Percentiles rank a stretch among this genome's conserved stretches.
phyloP scores from a whole-genome alignment of 805 yeast genomes.

The Isabelozyma pseudorhagii region DNA sequence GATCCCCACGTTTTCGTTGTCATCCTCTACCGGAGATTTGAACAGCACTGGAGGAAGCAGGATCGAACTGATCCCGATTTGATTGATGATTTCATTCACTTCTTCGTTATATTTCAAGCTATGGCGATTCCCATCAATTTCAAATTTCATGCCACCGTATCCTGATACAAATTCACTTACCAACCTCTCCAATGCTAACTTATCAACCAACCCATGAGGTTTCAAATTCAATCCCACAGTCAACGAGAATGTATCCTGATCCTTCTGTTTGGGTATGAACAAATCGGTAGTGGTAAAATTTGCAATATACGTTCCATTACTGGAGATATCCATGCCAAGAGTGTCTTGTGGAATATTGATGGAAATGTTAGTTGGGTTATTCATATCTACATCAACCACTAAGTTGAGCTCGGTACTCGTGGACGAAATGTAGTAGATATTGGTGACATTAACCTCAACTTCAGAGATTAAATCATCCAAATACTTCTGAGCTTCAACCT shows the following conservation, averaged over 20 bases:
- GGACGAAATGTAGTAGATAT: constrained; percentile 25
- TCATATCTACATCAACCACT: constrained; percentile 23
- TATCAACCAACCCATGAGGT: constrained; percentile 3
- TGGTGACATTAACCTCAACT: constrained; percentile 11
- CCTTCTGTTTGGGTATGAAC: constrained; percentile 9
- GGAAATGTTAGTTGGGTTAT: constrained; percentile 29
- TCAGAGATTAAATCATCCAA: constrained; percentile 3
- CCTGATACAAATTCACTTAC: constrained; percentile 18
- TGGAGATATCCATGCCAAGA: constrained; percentile 22
- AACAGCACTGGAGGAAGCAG: constrained; percentile 23
- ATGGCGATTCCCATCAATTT: constrained; percentile 1
- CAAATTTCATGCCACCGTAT: constrained; percentile 5
- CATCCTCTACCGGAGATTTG: constrained; percentile 16
- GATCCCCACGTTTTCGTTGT: background rate
- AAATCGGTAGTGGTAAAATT: constrained; percentile 18
- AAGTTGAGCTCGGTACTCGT: constrained; percentile 17
- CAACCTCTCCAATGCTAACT: constrained; percentile 11
- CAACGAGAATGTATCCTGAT: constrained; percentile 10
- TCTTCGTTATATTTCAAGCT: constrained; percentile 5
- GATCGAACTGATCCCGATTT: constrained; percentile 19
- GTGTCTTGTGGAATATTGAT: constrained; percentile 18
- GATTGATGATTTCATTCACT: constrained; percentile 10
- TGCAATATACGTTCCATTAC: constrained; percentile 35
- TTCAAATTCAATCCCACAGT: constrained; percentile 14
- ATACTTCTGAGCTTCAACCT: constrained; percentile 4